Evolutionary conservation across 2,329 filamentous ascomycete genomes (phyloP).

Genomic region (Fusarium anguioides): DNA sequence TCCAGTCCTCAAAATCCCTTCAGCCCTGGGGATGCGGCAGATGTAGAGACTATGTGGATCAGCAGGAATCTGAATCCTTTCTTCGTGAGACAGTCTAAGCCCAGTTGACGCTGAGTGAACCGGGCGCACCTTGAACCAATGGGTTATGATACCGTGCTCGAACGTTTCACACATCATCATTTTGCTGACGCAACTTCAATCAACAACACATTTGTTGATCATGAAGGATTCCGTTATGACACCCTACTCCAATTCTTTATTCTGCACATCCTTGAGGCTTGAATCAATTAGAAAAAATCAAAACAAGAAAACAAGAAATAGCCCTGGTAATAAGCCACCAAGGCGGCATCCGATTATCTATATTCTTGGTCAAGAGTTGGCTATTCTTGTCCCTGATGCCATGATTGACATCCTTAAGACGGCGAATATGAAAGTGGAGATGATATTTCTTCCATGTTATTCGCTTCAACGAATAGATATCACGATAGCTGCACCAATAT

Average conservation of each 20-base stretch:
- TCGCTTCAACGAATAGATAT: background rate
- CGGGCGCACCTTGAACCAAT: conserved; percentile 8
- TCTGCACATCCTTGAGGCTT: background rate
- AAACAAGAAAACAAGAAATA: background rate
- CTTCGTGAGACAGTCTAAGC: conserved; percentile 5
- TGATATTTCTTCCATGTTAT: conserved; percentile 1
- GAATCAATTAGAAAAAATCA: background rate
- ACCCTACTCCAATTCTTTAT: background rate
- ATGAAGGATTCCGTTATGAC: background rate
- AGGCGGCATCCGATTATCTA: background rate
- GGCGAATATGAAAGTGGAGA: conserved; percentile 4
- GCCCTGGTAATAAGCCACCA: background rate
- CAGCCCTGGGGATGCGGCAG: conserved; percentile 22
- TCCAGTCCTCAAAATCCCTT: conserved; percentile 2
- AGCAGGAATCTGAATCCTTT: background rate
- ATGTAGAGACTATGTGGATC: background rate
- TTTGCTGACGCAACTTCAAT: conserved; percentile 18
- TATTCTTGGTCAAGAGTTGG: conserved; percentile 11
- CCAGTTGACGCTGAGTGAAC: conserved; percentile 18
- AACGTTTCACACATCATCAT: conserved; percentile 31
- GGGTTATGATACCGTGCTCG: conserved; percentile 15
- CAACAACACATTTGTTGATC: background rate
- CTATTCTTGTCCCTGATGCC: conserved; percentile 19
- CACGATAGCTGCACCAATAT: background rate
- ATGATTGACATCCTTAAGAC: background rate